Evolutionary conservation across 1,139 yeast species (phyloP).

Genomic region (Geotrichum aggregatum): DNA sequence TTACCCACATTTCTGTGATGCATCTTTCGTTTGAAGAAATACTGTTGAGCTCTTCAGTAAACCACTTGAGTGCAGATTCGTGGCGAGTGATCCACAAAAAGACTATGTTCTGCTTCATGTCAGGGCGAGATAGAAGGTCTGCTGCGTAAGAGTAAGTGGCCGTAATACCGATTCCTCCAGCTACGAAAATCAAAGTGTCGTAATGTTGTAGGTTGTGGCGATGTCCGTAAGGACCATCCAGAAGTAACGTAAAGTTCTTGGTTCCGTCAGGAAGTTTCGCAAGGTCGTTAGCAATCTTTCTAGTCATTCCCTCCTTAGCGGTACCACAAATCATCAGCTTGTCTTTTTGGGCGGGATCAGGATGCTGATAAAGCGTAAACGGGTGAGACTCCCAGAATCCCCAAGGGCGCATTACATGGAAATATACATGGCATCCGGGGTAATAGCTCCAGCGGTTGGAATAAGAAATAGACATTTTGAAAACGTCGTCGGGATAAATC

Average conservation of each 20-base stretch:
- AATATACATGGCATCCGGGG: slow-evolving; percentile 46
- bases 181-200: slow-evolving; percentile 49
- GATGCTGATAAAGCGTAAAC: slow-evolving; percentile 47
- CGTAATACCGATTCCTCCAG: slow-evolving; percentile 70
- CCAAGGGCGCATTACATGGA: slow-evolving; percentile 45
- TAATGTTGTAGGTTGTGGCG: slow-evolving; percentile 48
- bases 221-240: slow-evolving; percentile 60
- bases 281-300: slow-evolving; percentile 26
- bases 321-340: slow-evolving; percentile 36
- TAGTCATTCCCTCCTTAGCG: slow-evolving; percentile 37
- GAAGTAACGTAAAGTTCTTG: slow-evolving; percentile 36
- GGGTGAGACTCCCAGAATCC: slow-evolving; percentile 56
- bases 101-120: slow-evolving; percentile 37
- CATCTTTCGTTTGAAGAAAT: slow-evolving; percentile 35
- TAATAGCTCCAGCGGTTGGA: slow-evolving; percentile 37
- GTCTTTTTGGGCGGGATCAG: slow-evolving; percentile 24
- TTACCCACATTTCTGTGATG: slow-evolving; percentile 42
- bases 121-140: slow-evolving; percentile 6
- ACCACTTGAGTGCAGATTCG: slow-evolving; percentile 47
- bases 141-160: slow-evolving; percentile 39
- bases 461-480: slow-evolving; percentile 45
- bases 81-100: slow-evolving; percentile 51
- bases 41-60: slow-evolving; percentile 46
- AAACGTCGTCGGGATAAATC: slow-evolving; percentile 38
- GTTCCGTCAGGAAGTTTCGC: slow-evolving; percentile 1